Evolutionary conservation across 805 yeast genomes (phyloP).

Genomic region (Maudiozyma serrabonitensis): DNA sequence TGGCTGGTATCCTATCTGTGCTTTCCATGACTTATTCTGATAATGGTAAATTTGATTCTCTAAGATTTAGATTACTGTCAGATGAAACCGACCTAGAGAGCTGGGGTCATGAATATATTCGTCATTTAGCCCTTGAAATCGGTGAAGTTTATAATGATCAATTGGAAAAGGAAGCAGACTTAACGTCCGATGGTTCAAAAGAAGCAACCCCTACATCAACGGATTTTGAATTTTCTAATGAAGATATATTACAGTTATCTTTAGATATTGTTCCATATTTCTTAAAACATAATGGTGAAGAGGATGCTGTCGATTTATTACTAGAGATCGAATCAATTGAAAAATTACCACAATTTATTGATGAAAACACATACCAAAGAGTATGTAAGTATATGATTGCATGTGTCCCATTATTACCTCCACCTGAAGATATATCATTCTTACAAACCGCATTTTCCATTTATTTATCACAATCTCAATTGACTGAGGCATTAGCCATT

Average conservation of each 20-base stretch:
- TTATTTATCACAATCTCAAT: constrained; percentile 65
- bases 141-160: constrained; percentile 73
- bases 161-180: constrained; percentile 29
- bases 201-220: constrained; percentile 7
- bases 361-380: constrained; percentile 71
- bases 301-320: constrained; percentile 92
- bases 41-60: constrained; percentile 66
- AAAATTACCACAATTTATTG: constrained; percentile 73
- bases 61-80: constrained; percentile 66
- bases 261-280: constrained; percentile 79
- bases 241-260: constrained; percentile 52
- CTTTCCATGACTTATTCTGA: constrained; percentile 91
- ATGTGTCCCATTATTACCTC: constrained; percentile 93
- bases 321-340: constrained; percentile 85
- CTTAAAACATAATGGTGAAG: constrained; percentile 92
- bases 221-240: constrained; percentile 24
- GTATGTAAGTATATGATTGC: constrained; percentile 92
- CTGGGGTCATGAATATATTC: constrained; percentile 98
- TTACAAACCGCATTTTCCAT: constrained; percentile 82
- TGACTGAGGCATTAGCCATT: constrained; percentile 81
- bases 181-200: constrained; percentile 9
- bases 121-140: constrained; percentile 90
- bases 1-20: constrained; percentile 87
- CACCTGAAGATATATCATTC: constrained; percentile 83
- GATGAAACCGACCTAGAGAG: constrained; percentile 51